Evolutionary conservation across 2,329 filamentous ascomycete genomes (phyloP), one percentile per base, ranked within the genome.

Genomic region (Pseudocercospora macadamiae): DNA sequence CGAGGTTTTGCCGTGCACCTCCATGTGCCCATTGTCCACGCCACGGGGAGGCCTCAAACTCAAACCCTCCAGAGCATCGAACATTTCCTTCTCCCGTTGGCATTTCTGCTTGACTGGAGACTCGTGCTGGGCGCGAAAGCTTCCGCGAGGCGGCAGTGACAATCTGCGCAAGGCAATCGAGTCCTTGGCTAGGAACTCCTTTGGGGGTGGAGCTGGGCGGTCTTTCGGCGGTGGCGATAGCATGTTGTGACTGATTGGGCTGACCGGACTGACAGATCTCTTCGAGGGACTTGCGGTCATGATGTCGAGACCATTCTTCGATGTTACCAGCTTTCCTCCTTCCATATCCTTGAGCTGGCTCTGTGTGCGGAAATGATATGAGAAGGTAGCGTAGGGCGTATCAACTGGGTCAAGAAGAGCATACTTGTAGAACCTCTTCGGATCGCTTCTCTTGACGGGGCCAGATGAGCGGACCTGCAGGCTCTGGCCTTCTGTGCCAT

Each of bases 381-480:
- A 69, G 60, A 83, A 80, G 1, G 69, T 77, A 3, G 73, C 79
- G 59, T 79, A 81, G 2, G 81, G 81, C 63, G 74, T 66, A 62
- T 82, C 78, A 5, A 77, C 53, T 1, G 79, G 74, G 66, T 83
- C 80, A 18, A 82, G 68, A 16, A 83, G 73, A 1, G 79, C 76
- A 53, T 81, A 82, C 52, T 74, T 76, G 68, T 82, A 83, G 66
- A 75, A 79, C 3, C 74, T 70, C 60, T 74, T 76, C 7, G 76
- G 77, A 9, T 78, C 73, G 30, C 75, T 69, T 30, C 66, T 61
- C 51, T 74, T 73, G 7, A 76, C 68, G 18, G 54, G 53, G 14
- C 64, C 64, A 19, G 68, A 49, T 18, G 47, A n/a, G n/a, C 25
- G 47, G n/a, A 59, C 26, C 1, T 19, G 30, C 18, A 59, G 49